Evolutionary conservation across 1,284 basidiomycete species (phyloP), one percentile per base, ranked within the genome.

Genomic region (Apiotrichum veenhuisii): DNA sequence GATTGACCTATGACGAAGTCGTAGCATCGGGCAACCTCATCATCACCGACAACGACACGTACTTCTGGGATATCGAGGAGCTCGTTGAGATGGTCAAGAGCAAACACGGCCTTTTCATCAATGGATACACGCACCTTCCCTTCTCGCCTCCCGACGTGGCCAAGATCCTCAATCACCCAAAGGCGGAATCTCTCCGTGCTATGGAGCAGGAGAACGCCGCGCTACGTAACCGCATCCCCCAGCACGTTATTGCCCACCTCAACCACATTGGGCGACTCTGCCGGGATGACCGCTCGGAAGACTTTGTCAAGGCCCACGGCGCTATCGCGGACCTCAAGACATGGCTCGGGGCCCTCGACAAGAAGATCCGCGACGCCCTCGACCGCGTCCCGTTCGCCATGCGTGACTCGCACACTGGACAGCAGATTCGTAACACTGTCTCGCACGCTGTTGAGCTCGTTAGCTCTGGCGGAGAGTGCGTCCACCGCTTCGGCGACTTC

Each of bases 21-120:
- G 14, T n/a, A 3, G 40, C 15, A 12, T 22, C 27, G 36, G 57
- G 50, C 25, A 55, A 59, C 34, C 50, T 59, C 3, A 44, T 59
- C 20, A 22, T 52, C 5, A 59, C 57, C 9, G 23, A 25, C 23
- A 38, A 25, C 3, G 57, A 59, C 52, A 48, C 47, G 15, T 59
- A 54, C 49, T 59, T 59, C 34, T 55, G 52, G 53, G 57, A 59
- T 44, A 55, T 59, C 26, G 53, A 59, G 9, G 57, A 59, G 57
- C 27, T 55, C 1, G 53, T 59, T 10, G 38, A 15, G 18, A 48
- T 43, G 25, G 33, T 59, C 20, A 23, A 54, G 38, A 42, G 26
- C 17, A 48, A 52, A 44, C 44, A 50, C 18, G 58, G 58, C 22
- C 54, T 53, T 3, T 41, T 52, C 34, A 56, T 60, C 48, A 55